Evolutionary conservation across 169 alveolate species (phyloP).

Genomic region (Besnoitia besnoiti): DNA sequence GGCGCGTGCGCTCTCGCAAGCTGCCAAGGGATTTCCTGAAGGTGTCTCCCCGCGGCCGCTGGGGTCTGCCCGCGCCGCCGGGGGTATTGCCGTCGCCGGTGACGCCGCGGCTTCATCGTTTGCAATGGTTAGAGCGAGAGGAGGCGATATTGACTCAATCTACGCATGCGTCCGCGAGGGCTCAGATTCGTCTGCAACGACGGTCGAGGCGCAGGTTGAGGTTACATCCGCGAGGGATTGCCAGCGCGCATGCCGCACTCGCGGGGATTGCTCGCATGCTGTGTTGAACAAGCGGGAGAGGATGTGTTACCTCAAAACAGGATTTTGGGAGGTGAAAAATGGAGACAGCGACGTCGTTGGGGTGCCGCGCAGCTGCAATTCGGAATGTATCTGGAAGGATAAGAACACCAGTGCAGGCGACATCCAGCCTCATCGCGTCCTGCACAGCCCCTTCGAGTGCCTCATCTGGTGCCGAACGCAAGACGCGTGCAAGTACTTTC

Average conservation of each 20-base stretch:
- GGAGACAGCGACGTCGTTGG: background rate
- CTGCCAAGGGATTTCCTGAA: background rate
- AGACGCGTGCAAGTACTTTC: background rate
- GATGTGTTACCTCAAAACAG: background rate
- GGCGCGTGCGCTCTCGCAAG: too few species aligned
- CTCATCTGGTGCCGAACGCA: background rate
- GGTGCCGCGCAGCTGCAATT: background rate
- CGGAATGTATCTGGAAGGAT: background rate
- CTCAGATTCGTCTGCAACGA: background rate
- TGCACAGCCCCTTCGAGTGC: conserved; percentile 35
- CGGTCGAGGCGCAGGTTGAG: background rate
- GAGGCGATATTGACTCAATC: too few species aligned
- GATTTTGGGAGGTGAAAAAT: background rate
- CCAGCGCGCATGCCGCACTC: background rate
- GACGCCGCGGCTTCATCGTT: background rate
- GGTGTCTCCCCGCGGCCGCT: background rate
- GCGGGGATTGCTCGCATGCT: background rate
- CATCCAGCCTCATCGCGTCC: background rate
- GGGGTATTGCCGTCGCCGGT: background rate
- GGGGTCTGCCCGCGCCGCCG: background rate
- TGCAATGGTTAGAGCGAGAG: too few species aligned
- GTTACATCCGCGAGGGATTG: background rate
- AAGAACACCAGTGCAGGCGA: background rate
- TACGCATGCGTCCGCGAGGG: background rate
- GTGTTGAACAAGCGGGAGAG: background rate